Evolutionary conservation across 1,139 yeast species (phyloP), one percentile per base, ranked within the genome.

Genomic region (Sugiyamaella pinicola): DNA sequence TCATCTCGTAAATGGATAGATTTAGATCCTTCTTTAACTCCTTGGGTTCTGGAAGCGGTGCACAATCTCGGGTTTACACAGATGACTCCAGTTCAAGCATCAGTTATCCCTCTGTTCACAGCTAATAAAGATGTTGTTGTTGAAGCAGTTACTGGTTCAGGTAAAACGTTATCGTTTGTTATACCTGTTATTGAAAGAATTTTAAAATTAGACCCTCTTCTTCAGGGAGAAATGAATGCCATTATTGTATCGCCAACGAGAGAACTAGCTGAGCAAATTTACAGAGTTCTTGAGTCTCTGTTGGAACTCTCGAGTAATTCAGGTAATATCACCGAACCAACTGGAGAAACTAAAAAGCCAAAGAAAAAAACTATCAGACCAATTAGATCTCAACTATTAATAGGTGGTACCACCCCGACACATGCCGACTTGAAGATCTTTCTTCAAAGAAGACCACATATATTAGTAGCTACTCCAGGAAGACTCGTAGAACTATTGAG

Each of bases 71-170:
- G 96, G 1, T 91, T 81, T 66, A 79, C 81, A 2, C 72, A 81
- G 13, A 90, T 93, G 97, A 93, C 99, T 0, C 97, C 99, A 0
- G 99, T 93, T 0, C 99, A 93, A 67, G 99, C 99, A 0, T 83
- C 98, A 0, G 86, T 96, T 0, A 87, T 93, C 48, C 99, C 99
- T 0, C 74, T 91, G 51, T 81, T 95, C 61, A 72, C 86, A 44
- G 85, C 85, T n/a, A 87, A 91, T 64, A 93, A 93, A 66, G 99
- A 93, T 71, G 98, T 93, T 8, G 96, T 95, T 8, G 97, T 90
- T 1, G 96, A 91, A 60, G 76, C 98, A 0, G 96, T 90, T 1
- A 93, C 99, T 0, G 99, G 99, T 0, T 90, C 98, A 0, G 99
- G 99, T 7, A 93, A 93, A 67, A 93, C 99, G 0, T 70, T 91